phyloP scores from a whole-genome alignment of 805 yeast species.

The Ascoidea tarda region DNA sequence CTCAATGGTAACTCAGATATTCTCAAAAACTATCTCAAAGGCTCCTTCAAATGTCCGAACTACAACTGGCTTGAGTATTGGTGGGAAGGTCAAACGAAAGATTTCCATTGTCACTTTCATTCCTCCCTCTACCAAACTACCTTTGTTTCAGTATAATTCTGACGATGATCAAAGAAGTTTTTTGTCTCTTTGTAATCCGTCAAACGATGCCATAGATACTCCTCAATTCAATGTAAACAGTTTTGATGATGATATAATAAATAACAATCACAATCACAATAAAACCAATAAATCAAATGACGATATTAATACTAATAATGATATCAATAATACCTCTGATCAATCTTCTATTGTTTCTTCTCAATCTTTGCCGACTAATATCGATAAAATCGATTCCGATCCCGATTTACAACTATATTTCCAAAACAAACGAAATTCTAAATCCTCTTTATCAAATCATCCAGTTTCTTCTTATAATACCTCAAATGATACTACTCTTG shows the following conservation, averaged over 20 bases:
- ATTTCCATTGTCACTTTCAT: conserved; percentile 15
- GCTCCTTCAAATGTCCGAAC: background rate
- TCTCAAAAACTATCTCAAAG: background rate
- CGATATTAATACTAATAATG: conserved; percentile 1
- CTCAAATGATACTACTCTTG: background rate
- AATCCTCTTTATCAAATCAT: background rate
- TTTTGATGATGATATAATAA: no score
- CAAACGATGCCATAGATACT: conserved; percentile 13
- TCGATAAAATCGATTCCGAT: conserved; percentile 3
- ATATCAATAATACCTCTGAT: background rate
- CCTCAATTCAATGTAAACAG: background rate
- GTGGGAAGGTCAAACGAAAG: conserved; percentile 8
- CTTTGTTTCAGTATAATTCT: conserved; percentile 19
- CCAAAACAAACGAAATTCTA: conserved; percentile 3
- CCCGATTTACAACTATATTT: background rate
- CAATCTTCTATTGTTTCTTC: background rate
- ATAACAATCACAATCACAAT: conserved; percentile 18
- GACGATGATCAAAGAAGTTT: conserved; percentile 24
- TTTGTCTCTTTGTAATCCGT: conserved; percentile 17
- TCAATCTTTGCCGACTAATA: conserved; percentile 8
- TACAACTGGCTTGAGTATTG: conserved; percentile 5
- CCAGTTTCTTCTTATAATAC: background rate
- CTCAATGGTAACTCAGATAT: background rate
- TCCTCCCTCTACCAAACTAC: conserved; percentile 27
- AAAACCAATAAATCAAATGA: conserved; percentile 1